Evolutionary conservation across 192 early-diverging fungal genomes (phyloP), one percentile per base, ranked within the genome.

Genomic region (Coemansia sp.): DNA sequence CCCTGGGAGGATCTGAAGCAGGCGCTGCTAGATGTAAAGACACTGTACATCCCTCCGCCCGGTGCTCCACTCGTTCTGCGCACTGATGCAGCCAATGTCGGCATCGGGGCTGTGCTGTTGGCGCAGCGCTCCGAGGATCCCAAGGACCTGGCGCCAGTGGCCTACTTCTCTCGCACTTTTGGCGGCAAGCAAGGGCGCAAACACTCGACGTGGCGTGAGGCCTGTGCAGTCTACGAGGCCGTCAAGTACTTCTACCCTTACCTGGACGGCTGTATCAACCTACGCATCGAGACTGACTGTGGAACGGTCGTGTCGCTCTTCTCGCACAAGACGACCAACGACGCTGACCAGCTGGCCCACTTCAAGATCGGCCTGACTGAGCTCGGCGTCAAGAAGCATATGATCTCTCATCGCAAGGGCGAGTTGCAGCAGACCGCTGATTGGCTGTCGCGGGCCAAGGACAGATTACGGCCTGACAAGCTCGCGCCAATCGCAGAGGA

Each of bases 201-300:
- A 0, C 74, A 72, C 11, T 66, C 73, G 0, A 67, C 69, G 0
- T 81, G 68, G 63, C 55, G 64, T 3, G 70, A 81, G 62, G 70
- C 74, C 0, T 67, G 50, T 3, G 74, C 73, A 0, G 66, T 73
- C 0, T 43, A 66, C 4, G 53, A 69, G 40, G 55, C 73, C 0
- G 74, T 71, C 16, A 64, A 64, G n/a, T 36, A 66, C 29, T 76
- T 81, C 43, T 81, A 73, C 61, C 57, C 70, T 0, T 75, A 70
- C 44, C 44, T 81, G 0, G 79, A 76, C 33, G 67, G 79, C 0
- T 72, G 73, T 3, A 44, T 16, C 8, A 75, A 75, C 60, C 36
- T 79, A 27, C 44, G 38, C 2, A 69, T 80, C 8, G 66, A 75
- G 53, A 68, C 73, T 9, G 73, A 80, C 63, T 69, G 69, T 13